Evolutionary conservation across 1,284 basidiomycete genomes (phyloP).

Genomic region (Sporisorium sorghi): DNA sequence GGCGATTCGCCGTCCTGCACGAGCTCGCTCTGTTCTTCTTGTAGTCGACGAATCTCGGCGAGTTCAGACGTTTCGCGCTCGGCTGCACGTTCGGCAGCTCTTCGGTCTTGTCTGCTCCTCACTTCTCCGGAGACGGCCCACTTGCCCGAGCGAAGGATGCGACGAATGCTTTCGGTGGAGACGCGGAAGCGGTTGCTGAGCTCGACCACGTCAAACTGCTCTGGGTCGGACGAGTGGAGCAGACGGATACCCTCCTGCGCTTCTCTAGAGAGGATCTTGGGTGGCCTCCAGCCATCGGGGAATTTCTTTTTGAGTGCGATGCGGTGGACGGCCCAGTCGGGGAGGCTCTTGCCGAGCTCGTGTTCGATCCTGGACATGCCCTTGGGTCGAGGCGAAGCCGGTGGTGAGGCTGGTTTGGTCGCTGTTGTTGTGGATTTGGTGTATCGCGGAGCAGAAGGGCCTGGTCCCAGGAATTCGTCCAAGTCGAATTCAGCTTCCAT

Average conservation of each 20-base stretch:
- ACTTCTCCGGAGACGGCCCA: constrained; percentile 38
- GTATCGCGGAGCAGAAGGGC: constrained; percentile 33
- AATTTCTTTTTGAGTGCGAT: constrained; percentile 59
- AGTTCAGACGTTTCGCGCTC: constrained; percentile 41
- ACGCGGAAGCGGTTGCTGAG: constrained; percentile 61
- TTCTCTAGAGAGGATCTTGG: constrained; percentile 63
- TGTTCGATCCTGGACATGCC: constrained; percentile 63
- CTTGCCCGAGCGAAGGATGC: constrained; percentile 57
- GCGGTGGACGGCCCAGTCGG: constrained; percentile 58
- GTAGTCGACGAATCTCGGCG: constrained; percentile 31
- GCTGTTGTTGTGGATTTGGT: constrained; percentile 3
- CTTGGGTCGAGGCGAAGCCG: constrained; percentile 42
- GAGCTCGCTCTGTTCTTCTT: constrained; percentile 36
- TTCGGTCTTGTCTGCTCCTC: constrained; percentile 38
- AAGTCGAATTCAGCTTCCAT: constrained; percentile 36
- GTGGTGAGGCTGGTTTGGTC: constrained; percentile 8
- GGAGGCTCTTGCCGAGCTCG: constrained; percentile 53
- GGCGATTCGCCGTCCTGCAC: constrained; percentile 41
- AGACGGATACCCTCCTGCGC: constrained; percentile 65
- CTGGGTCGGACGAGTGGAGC: constrained; percentile 61
- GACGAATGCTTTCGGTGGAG: constrained; percentile 59
- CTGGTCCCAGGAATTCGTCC: constrained; percentile 58
- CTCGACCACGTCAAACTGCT: constrained; percentile 48
- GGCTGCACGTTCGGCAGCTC: constrained; percentile 35
- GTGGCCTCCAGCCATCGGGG: constrained; percentile 65